Evolutionary conservation across 2,329 filamentous ascomycete species (phyloP).

Genomic region (Sarocladium brachiariae): DNA sequence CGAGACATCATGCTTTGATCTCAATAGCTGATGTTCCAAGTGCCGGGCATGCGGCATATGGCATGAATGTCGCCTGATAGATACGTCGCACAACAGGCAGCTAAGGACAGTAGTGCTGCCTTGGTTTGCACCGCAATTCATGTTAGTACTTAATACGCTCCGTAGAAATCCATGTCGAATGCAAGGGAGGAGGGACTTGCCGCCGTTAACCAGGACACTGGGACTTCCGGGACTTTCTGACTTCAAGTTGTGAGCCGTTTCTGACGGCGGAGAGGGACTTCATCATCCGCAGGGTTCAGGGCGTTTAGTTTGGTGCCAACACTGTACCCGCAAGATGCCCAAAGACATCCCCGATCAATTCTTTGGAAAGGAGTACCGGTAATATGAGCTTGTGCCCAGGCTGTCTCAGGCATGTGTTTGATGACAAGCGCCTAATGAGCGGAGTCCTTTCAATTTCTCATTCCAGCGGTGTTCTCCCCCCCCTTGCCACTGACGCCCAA

Average conservation of each 20-base stretch:
- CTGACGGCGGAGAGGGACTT: not conserved
- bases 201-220: not conserved
- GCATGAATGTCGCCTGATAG: not conserved
- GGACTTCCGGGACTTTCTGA: not conserved
- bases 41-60: not conserved
- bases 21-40: too few species aligned
- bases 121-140: too few species aligned
- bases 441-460: conserved; percentile 2
- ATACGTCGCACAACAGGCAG: not conserved
- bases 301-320: not conserved
- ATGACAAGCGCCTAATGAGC: conserved; percentile 4
- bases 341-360: too few species aligned
- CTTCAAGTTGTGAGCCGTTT: not conserved
- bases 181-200: not conserved
- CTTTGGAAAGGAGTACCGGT: too few species aligned
- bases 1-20: not conserved
- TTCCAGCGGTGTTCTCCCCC: not conserved
- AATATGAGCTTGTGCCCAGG: not conserved
- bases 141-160: too few species aligned
- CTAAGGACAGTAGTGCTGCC: too few species aligned
- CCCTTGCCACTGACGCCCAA: too few species aligned
- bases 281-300: not conserved
- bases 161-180: not conserved
- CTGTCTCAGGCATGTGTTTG: conserved; percentile 6
- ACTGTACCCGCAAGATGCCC: not conserved